phyloP scores from a whole-genome alignment of 345 rosid genomes.

The Camelina neglecta region DNA sequence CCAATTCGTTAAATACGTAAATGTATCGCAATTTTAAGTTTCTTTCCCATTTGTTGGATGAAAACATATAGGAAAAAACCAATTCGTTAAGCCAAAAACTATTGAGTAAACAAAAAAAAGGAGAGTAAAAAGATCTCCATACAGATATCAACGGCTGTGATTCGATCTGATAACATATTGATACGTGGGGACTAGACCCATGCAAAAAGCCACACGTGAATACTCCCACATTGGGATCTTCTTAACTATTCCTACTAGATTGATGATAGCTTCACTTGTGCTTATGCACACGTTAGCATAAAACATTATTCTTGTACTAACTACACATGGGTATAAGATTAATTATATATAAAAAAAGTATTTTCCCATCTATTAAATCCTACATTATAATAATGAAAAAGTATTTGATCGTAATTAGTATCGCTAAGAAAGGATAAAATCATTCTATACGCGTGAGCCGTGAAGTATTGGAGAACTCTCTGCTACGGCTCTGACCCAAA shows the following conservation, averaged over 20 bases:
- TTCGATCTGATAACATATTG: slow-evolving; percentile 5
- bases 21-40: too few relatives aligned
- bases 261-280: slow-evolving; percentile 35
- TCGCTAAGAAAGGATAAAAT: not conserved
- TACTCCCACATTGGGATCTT: slow-evolving; percentile 49
- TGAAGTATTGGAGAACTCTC: slow-evolving; percentile 38
- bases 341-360: too few relatives aligned
- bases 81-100: too few relatives aligned
- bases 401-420: not conserved
- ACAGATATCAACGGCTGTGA: slow-evolving; percentile 43
- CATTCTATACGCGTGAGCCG: slow-evolving; percentile 22
- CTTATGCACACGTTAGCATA: slow-evolving; percentile 26
- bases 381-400: not conserved
- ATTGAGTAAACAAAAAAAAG: too few relatives aligned
- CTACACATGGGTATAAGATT: too few relatives aligned
- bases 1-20: too few relatives aligned
- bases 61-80: too few relatives aligned
- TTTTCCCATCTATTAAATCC: too few relatives aligned
- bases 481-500: not conserved
- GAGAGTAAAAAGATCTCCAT: too few relatives aligned
- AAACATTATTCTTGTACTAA: accelerated
- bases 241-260: not conserved
- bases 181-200: slow-evolving; percentile 29
- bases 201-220: slow-evolving; percentile 50
- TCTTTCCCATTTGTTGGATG: too few relatives aligned